A percentile compares a stretch with the other conserved stretches of the same genome.
These are phyloP conservation scores for Vaccinium myrtillus DNA, from an alignment of 148 eudicot genomes.

Conservation along the genomic window DNA sequence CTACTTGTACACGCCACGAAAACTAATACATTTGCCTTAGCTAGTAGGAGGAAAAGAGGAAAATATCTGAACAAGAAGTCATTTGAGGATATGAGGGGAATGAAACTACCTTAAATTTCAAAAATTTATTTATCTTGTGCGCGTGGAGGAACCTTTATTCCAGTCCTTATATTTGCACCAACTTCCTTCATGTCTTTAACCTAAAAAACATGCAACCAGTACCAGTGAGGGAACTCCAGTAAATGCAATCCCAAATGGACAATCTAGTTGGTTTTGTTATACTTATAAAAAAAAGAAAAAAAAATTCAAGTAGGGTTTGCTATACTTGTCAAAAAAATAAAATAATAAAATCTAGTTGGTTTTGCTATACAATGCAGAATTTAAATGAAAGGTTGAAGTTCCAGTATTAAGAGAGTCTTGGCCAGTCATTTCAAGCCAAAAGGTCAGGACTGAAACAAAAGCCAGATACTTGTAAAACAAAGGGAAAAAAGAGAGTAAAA, in stretches of 20 bases:
- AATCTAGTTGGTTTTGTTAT: neutral
- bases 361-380: no score
- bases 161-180: slow-evolving; percentile 48
- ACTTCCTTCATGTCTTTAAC: slow-evolving; percentile 43
- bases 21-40: neutral
- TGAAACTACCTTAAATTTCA: neutral
- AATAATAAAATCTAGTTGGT: no score
- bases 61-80: no score
- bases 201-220: slow-evolving; percentile 20
- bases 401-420: neutral
- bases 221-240: neutral
- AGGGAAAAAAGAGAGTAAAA: neutral
- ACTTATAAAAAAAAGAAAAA: neutral
- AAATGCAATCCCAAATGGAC: neutral
- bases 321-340: no score
- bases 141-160: slow-evolving; percentile 34
- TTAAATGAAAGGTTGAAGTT: neutral
- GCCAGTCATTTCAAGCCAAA: neutral
- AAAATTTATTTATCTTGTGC: slow-evolving; percentile 22
- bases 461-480: neutral
- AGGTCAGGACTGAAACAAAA: neutral
- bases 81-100: neutral
- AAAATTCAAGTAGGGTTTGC: no score
- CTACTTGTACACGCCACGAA: neutral
- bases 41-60: neutral